Evolutionary conservation across 2,329 filamentous ascomycete genomes (phyloP).

Genomic region (Huntiella abstrusa): DNA sequence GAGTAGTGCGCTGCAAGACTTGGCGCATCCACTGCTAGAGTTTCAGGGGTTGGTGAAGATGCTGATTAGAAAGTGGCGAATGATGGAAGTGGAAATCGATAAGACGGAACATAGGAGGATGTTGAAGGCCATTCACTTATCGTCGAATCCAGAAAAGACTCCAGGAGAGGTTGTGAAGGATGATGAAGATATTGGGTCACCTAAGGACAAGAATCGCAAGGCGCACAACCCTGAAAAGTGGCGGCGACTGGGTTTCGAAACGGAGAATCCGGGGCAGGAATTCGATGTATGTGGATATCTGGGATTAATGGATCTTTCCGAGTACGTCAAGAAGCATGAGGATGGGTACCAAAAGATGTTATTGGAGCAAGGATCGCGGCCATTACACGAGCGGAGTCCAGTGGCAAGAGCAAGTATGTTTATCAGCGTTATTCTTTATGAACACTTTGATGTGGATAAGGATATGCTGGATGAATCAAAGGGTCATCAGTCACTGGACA

Average conservation of each 20-base stretch:
- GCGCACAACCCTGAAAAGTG: conserved; percentile 74
- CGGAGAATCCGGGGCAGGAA: conserved; percentile 69
- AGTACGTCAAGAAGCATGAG: conserved; percentile 82
- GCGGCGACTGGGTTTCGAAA: conserved; percentile 78
- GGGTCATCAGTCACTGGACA: conserved; percentile 56
- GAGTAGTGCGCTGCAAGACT: conserved; percentile 74
- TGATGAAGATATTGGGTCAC: conserved; percentile 15
- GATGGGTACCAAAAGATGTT: conserved; percentile 84
- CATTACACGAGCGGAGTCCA: conserved; percentile 58
- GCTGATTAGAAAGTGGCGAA: conserved; percentile 70
- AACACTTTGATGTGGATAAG: conserved; percentile 88
- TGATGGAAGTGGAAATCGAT: conserved; percentile 68
- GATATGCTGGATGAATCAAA: conserved; percentile 62
- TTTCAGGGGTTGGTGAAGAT: conserved; percentile 87
- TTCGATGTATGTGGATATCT: conserved; percentile 76
- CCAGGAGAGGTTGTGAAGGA: conserved; percentile 22
- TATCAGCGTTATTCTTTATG: conserved; percentile 74
- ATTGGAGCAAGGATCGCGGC: conserved; percentile 66
- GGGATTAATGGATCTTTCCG: conserved; percentile 92
- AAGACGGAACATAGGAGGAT: conserved; percentile 74
- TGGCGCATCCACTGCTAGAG: conserved; percentile 76
- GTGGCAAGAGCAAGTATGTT: conserved; percentile 72
- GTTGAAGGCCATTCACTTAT: conserved; percentile 67
- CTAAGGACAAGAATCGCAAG: conserved; percentile 34
- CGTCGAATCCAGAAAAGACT: conserved; percentile 49